Conservation (phyloP, 2,329 filamentous ascomycete species). For the Aspergillus tanneri region DNA sequence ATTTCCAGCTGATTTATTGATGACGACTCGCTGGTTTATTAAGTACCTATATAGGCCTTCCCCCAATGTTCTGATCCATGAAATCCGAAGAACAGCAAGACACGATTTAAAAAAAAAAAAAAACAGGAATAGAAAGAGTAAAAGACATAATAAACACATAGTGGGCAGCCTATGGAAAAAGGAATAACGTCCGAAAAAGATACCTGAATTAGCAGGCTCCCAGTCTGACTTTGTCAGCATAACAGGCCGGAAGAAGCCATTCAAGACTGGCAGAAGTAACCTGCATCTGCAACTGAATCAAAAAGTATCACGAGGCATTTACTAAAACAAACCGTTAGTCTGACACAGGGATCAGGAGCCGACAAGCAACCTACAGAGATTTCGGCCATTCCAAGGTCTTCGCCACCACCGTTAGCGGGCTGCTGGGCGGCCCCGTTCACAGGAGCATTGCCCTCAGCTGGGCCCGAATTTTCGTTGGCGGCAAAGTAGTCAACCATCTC, state of each 20-base stretch:
- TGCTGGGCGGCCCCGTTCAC: conserved; percentile 50
- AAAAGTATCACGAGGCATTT: conserved; percentile 15
- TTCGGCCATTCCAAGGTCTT: conserved; percentile 58
- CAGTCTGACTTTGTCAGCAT: conserved; percentile 4
- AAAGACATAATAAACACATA: conserved; percentile 1
- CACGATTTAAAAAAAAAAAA: conserved; percentile 9
- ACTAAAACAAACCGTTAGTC: conserved; percentile 12
- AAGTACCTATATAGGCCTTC: neutral
- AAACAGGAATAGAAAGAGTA: conserved; percentile 12
- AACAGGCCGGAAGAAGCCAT: neutral
- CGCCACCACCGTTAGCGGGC: conserved; percentile 50
- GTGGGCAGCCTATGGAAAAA: too few relatives aligned
- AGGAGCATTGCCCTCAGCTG: conserved; percentile 45
- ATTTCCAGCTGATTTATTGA: neutral
- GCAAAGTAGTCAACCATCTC: conserved; percentile 96
- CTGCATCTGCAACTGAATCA: conserved; percentile 5
- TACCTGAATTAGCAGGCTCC: conserved; percentile 8
- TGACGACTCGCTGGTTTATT: neutral
- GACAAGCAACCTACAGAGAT: conserved; percentile 47
- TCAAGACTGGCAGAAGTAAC: conserved; percentile 10
- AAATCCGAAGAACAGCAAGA: conserved; percentile 10
- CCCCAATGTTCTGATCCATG: neutral
- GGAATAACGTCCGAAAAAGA: too few relatives aligned
- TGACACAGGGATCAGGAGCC: neutral
- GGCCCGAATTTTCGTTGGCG: conserved; percentile 41